These are phyloP conservation scores for Penicillium oxalicum DNA, from an alignment of 2,329 filamentous ascomycete genomes.

Conservation along the genomic window DNA sequence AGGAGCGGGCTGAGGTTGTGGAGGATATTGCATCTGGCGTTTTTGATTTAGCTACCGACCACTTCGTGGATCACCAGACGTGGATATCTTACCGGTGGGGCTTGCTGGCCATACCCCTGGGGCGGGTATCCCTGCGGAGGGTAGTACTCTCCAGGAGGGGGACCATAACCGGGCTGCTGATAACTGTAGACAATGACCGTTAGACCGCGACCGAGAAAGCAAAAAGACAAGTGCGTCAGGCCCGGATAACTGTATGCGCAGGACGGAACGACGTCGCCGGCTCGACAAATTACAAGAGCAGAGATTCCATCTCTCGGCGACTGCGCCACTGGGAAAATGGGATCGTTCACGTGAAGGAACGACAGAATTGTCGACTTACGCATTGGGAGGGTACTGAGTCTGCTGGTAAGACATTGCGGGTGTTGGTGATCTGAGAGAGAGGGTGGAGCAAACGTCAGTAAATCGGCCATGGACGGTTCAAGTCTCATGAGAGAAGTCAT, in stretches of 20 bases:
- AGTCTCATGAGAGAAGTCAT: not conserved
- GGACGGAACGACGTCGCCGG: not conserved
- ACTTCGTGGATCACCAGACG: not conserved
- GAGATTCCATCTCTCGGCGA: not conserved
- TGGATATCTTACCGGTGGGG: not conserved
- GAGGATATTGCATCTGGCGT: constrained; percentile 38
- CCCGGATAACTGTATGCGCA: too few species aligned
- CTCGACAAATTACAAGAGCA: not conserved
- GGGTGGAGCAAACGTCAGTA: constrained; percentile 6
- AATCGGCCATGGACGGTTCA: not conserved
- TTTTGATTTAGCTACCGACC: not conserved
- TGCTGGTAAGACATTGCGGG: constrained; percentile 37
- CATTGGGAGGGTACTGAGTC: constrained; percentile 2
- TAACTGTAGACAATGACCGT: constrained; percentile 30
- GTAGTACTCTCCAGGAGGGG: constrained; percentile 24
- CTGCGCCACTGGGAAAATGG: not conserved
- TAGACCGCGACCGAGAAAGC: not conserved
- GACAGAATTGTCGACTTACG: not conserved
- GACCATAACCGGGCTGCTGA: constrained; percentile 18
- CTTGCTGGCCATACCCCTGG: not conserved
- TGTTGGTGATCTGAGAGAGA: not conserved
- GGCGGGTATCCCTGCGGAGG: constrained; percentile 15
- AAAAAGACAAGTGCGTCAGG: not conserved
- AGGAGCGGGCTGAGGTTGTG: constrained; percentile 40
- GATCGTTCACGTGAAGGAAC: too few species aligned